Conservation (phyloP, 2,329 filamentous ascomycete species). For the Fusarium penzigii region DNA sequence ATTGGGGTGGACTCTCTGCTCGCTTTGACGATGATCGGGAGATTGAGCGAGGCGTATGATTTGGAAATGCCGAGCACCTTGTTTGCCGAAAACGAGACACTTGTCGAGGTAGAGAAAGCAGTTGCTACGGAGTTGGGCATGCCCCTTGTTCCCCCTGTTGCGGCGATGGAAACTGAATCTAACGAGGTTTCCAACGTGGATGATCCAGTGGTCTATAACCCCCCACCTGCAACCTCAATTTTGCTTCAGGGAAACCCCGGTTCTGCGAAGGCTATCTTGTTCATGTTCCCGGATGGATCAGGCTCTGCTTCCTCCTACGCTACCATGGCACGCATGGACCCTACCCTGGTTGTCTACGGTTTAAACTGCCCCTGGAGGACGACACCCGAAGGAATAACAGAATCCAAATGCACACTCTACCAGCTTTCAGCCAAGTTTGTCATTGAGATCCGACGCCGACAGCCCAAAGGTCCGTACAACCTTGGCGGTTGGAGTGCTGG, state of each 20-base stretch:
- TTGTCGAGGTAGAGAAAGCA: slow-evolving; percentile 20
- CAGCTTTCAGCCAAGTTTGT: slow-evolving; percentile 41
- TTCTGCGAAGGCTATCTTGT: slow-evolving; percentile 15
- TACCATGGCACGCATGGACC: slow-evolving; percentile 39
- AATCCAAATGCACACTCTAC: slow-evolving; percentile 23
- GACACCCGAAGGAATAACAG: slow-evolving; percentile 55
- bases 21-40: slow-evolving; percentile 16
- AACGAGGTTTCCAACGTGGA: neutral
- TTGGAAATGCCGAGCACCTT: slow-evolving; percentile 14
- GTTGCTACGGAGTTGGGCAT: slow-evolving; percentile 4
- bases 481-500: slow-evolving; percentile 77
- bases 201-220: slow-evolving; percentile 7
- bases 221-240: slow-evolving; percentile 24
- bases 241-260: slow-evolving; percentile 21
- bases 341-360: slow-evolving; percentile 53
- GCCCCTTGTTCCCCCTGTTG: neutral
- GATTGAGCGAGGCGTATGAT: slow-evolving; percentile 28
- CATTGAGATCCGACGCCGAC: slow-evolving; percentile 69
- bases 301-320: slow-evolving; percentile 32
- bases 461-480: slow-evolving; percentile 67
- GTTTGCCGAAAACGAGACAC: slow-evolving; percentile 19
- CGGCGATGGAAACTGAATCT: neutral
- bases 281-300: slow-evolving; percentile 33
- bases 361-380: slow-evolving; percentile 66
- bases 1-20: slow-evolving; percentile 24